phyloP scores from a whole-genome alignment of 2,329 filamentous ascomycete species.

The Colletotrichum theobromicola region DNA sequence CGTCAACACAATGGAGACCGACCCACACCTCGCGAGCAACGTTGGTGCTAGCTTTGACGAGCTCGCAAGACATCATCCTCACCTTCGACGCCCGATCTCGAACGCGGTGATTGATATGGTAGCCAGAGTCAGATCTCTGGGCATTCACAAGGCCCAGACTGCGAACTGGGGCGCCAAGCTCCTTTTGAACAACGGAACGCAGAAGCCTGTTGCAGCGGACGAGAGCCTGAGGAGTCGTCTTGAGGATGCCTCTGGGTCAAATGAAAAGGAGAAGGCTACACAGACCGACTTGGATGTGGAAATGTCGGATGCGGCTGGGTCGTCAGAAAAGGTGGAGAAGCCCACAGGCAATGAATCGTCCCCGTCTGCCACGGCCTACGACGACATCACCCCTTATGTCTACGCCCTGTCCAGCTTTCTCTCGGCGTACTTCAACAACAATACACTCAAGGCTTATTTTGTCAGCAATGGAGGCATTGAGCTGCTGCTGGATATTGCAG shows the following conservation, averaged over 20 bases:
- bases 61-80: constrained; percentile 89
- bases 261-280: constrained; percentile 44
- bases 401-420: constrained; percentile 80
- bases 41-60: constrained; percentile 92
- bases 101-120: constrained; percentile 91
- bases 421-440: constrained; percentile 74
- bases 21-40: constrained; percentile 70
- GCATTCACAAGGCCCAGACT: constrained; percentile 70
- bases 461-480: constrained; percentile 83
- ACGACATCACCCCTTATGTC: constrained; percentile 70
- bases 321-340: constrained; percentile 26
- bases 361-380: constrained; percentile 28
- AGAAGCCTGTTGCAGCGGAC: constrained; percentile 63
- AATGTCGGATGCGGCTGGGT: constrained; percentile 62
- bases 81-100: constrained; percentile 79
- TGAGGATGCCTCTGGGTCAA: constrained; percentile 29
- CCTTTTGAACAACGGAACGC: constrained; percentile 64
- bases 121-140: constrained; percentile 77
- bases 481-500: constrained; percentile 81
- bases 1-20: constrained; percentile 80
- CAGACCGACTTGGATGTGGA: constrained; percentile 60
- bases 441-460: constrained; percentile 73
- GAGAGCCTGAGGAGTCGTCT: constrained; percentile 37
- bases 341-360: constrained; percentile 25
- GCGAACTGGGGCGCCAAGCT: constrained; percentile 82